Evolutionary conservation across 305 asterid species (phyloP).

Genomic region (Fraxinus ornus): DNA sequence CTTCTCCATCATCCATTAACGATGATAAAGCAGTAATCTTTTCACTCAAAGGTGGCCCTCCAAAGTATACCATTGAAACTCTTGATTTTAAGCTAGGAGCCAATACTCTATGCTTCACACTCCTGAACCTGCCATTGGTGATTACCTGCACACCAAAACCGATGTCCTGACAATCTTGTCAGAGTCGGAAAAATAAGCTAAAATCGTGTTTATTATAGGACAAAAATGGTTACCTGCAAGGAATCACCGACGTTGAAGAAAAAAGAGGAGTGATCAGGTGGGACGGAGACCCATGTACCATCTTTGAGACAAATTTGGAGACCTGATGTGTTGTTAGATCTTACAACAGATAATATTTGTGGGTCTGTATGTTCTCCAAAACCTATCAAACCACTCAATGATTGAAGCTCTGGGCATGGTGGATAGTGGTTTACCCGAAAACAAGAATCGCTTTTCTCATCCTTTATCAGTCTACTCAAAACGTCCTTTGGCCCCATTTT

Average conservation of each 20-base stretch:
- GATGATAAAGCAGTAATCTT: conserved; percentile 32
- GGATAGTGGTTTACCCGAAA: conserved; percentile 53
- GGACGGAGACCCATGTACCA: conserved; percentile 45
- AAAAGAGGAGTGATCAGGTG: conserved; percentile 42
- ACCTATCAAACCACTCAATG: conserved; percentile 34
- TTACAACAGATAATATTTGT: conserved; percentile 42
- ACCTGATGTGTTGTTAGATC: conserved; percentile 43
- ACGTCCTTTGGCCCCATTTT: conserved; percentile 18
- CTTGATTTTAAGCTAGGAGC: conserved; percentile 29
- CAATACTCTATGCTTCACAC: conserved; percentile 45
- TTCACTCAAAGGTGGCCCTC: conserved; percentile 39
- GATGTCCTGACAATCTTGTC: background rate
- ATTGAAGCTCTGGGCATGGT: conserved; percentile 32
- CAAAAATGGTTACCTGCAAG: conserved; percentile 26
- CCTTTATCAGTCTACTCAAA: conserved; percentile 29
- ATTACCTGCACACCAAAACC: conserved; percentile 29
- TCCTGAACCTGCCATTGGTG: conserved; percentile 43
- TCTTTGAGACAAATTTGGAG: conserved; percentile 38
- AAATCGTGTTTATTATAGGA: background rate
- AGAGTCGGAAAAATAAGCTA: background rate
- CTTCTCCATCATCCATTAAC: conserved; percentile 35
- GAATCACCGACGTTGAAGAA: conserved; percentile 44
- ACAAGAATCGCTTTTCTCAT: conserved; percentile 35
- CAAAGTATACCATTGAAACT: conserved; percentile 43
- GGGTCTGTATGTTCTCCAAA: conserved; percentile 61